Conservation (phyloP, 2,329 filamentous ascomycete genomes). For the Microdochium trichocladiopsis region DNA sequence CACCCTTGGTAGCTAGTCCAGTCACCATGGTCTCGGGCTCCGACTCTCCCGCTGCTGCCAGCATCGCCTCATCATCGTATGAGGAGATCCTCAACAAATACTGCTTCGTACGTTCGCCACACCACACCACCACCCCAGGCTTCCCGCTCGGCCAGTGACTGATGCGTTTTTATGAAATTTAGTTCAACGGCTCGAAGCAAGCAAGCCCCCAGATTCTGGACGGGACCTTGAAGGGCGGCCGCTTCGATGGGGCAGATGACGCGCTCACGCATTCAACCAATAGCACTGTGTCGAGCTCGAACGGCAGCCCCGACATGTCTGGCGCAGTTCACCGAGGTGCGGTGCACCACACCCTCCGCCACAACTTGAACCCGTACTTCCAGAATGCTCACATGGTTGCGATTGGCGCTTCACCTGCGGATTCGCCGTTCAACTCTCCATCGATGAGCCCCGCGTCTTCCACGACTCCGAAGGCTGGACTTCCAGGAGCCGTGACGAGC, state of each 20-base stretch:
- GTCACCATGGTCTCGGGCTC: constrained; percentile 29
- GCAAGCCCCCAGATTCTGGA: constrained; percentile 43
- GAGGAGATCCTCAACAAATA: constrained; percentile 98
- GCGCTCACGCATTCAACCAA: constrained; percentile 20
- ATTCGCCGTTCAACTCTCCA: constrained; percentile 22
- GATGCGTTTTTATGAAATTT: constrained; percentile 14
- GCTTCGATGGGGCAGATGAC: constrained; percentile 34
- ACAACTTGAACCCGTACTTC: constrained; percentile 27
- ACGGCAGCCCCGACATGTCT: constrained; percentile 28
- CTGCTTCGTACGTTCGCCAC: constrained; percentile 89
- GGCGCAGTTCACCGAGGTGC: constrained; percentile 26
- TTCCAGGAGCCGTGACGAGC: neutral
- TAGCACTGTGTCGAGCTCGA: constrained; percentile 27
- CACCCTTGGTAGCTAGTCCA: constrained; percentile 3
- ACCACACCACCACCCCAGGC: constrained; percentile 5
- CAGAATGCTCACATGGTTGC: constrained; percentile 17
- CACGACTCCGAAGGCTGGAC: constrained; percentile 24
- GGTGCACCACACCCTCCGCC: constrained; percentile 34
- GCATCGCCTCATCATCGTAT: constrained; percentile 81
- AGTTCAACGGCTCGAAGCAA: constrained; percentile 57
- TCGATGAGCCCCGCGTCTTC: constrained; percentile 23
- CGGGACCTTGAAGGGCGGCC: constrained; percentile 33
- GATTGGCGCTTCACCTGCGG: constrained; percentile 23
- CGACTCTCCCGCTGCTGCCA: constrained; percentile 40
- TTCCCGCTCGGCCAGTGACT: constrained; percentile 8